Conservation (phyloP, 768 basidiomycete species). For the Mycena vitilis region DNA sequence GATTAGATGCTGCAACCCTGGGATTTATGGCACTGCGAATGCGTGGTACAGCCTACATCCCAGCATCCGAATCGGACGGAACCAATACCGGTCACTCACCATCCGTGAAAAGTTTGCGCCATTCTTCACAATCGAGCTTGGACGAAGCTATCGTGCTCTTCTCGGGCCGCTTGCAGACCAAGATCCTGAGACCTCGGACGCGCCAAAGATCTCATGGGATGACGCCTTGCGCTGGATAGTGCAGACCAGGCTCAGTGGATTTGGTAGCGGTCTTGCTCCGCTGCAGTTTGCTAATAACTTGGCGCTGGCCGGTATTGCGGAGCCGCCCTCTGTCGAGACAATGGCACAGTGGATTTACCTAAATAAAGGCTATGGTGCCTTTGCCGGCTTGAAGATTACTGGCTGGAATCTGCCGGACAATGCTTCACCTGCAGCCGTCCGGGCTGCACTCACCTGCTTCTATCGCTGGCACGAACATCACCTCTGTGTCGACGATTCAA, state of each 20-base stretch:
- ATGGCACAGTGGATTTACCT: constrained; percentile 34
- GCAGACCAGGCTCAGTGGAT: constrained; percentile 4
- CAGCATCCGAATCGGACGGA: too few species aligned
- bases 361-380: constrained; percentile 24
- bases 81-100: neutral
- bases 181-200: constrained; percentile 18
- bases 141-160: neutral
- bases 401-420: constrained; percentile 21
- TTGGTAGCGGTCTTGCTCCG: constrained; percentile 25
- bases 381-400: constrained; percentile 24
- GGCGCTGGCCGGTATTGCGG: constrained; percentile 20
- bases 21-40: constrained; percentile 16
- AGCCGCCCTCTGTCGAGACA: neutral
- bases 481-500: constrained; percentile 7
- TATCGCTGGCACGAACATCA: constrained; percentile 21
- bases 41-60: constrained; percentile 17
- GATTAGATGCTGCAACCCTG: constrained; percentile 8
- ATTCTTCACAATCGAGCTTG: neutral
- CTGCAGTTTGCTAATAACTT: constrained; percentile 37
- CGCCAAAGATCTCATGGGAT: constrained; percentile 10
- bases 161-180: constrained; percentile 18
- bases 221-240: constrained; percentile 20
- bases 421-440: constrained; percentile 2
- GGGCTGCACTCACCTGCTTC: constrained; percentile 22
- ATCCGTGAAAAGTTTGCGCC: constrained; percentile 21